Evolutionary conservation across 2,329 filamentous ascomycete genomes (phyloP).

Genomic region (Pseudogymnoascus sp.): DNA sequence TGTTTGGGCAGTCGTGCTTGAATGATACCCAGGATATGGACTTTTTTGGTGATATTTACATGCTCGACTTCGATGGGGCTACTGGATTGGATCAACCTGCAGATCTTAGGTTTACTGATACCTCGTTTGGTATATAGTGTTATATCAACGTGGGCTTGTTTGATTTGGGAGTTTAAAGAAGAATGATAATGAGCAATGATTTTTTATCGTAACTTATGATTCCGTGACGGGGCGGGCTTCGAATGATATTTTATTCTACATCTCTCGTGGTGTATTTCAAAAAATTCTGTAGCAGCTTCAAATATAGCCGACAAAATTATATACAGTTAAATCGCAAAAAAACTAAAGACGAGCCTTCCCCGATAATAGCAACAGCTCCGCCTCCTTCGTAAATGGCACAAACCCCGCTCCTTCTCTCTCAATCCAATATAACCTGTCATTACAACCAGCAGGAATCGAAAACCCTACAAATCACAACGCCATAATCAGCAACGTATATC

Average conservation of each 20-base stretch:
- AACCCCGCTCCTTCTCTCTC: background rate
- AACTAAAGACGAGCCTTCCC: background rate
- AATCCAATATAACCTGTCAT: background rate
- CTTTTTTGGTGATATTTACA: background rate
- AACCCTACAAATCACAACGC: background rate
- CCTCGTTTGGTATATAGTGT: background rate
- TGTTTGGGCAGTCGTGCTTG: background rate
- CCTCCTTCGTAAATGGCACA: background rate
- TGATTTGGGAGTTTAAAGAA: background rate
- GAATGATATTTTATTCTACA: background rate
- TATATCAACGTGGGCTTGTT: background rate
- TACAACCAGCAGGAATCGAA: background rate
- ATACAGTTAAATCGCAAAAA: background rate
- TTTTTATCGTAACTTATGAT: background rate
- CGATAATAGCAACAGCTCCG: background rate
- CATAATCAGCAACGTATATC: background rate
- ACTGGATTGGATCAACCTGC: background rate
- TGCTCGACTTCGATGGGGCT: background rate
- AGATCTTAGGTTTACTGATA: background rate
- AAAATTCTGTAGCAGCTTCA: background rate
- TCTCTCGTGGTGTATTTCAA: background rate
- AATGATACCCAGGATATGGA: background rate
- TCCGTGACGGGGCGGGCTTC: background rate
- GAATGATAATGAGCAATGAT: background rate
- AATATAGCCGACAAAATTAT: background rate